These are phyloP conservation scores for Adansonia rubrostipa DNA, from an alignment of 441 rosid genomes.

Conservation along the genomic window DNA sequence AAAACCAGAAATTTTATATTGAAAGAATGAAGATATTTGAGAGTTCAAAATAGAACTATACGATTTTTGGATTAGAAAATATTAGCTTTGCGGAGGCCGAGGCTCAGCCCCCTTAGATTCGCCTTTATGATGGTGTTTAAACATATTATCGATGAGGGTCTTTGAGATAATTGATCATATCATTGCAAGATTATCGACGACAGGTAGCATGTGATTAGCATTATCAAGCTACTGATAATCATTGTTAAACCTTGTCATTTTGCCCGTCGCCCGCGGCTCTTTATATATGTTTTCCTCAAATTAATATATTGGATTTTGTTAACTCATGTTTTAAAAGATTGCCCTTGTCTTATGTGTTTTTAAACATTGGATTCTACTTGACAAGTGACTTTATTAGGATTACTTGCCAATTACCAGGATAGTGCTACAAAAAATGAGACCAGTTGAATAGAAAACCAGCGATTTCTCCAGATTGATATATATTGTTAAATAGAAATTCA, in stretches of 20 bases:
- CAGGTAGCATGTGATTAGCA: slow-evolving; percentile 17
- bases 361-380: neutral
- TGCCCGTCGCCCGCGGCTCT: neutral
- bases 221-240: neutral
- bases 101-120: too few species aligned
- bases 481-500: too few species aligned
- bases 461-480: too few species aligned
- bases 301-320: neutral
- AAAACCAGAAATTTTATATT: too few species aligned
- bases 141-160: neutral
- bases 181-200: neutral
- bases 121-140: neutral
- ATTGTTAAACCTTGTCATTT: neutral
- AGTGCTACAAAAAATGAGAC: too few species aligned
- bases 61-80: too few species aligned
- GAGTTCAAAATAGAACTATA: too few species aligned
- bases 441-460: too few species aligned
- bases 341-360: neutral
- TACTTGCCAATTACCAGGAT: neutral
- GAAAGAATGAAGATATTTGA: too few species aligned
- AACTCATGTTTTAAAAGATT: neutral
- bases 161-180: neutral
- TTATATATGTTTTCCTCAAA: neutral
- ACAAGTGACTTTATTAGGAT: neutral
- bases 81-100: too few species aligned